Evolutionary conservation across 2,329 filamentous ascomycete genomes (phyloP), one percentile per base, ranked within the genome.

Genomic region (Cladosporium cucumerinum): DNA sequence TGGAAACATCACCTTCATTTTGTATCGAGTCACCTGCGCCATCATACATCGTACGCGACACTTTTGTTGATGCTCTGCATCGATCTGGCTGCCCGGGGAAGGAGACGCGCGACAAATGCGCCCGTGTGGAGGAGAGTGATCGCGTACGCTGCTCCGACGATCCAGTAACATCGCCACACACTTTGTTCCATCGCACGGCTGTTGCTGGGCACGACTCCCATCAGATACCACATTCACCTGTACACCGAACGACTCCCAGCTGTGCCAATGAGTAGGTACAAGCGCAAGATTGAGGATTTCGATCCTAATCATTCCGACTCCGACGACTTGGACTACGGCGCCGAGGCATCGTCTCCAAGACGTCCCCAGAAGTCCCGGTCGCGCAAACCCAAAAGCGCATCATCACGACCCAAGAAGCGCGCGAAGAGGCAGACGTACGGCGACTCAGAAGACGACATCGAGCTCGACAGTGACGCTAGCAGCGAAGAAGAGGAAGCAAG

Each of bases 381-480:
- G 51, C 63, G 67, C 54, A n/a, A 69, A 71, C 18, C 69, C 66
- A 43, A 77, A 75, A 67, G 64, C 66, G 16, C 66, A 63, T 57
- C 71, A 69, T 64, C 60, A 30, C 16, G 68, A 70, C 14, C 64
- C 60, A 75, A 72, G 68, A 69, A 69, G 75, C 77, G 72, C 73
- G 39, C 76, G 49, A 78, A 75, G 65, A 78, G 78, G 63, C 71
- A 74, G 34, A 59, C 62, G 18, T 79, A 79, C 72, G 71, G 73
- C 60, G 76, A 77, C 64, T 72, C 80, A 66, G 81, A 82, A 70
- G 84, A 83, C 65, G 81, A 84, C 51, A 78, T 82, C 62, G 77
- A 76, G 34, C 65, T 66, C 10, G 73, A 77, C 65, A 75, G 71
- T 63, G 68, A 72, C 57, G 64, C 39, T 12, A 36, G 26, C 25